Base-by-base conservation (phyloP, 1,284 basidiomycete genomes). In the Ustilago curta region DNA sequence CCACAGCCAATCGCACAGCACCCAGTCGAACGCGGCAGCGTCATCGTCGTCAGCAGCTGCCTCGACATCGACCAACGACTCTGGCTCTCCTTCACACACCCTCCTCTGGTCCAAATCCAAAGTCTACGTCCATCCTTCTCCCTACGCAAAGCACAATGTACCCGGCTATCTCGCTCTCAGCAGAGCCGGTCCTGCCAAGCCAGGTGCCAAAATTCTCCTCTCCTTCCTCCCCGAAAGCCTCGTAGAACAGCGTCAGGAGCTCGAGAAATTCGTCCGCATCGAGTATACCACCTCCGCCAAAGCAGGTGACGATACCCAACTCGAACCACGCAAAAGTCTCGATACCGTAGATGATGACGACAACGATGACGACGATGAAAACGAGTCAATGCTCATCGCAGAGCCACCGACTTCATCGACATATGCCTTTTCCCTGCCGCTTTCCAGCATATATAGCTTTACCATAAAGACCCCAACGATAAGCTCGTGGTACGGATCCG, bases 361-460 rank as follows among this genome's bases (percentile, higher is more conserved):
- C 11, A 52, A 27, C 27, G 7, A 27, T 27, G 58, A n/a, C n/a
- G n/a, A 58, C 11, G 58, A 72, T 19, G 62, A 67, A 25, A 16
- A 42, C 37, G 65, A 70, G 18, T 76, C 67, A 11, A 54, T 67
- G 58, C 68, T 76, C 35, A 78, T 77, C 55, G 63, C 70, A 31
- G 67, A 67, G 47, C 76, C 73, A 14, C 70, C 77, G 27, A 66
- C 76, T 39, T 70, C 77, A 2, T 57, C 77, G 16, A 92, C 92
- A 21, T 97, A 97, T 82, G 94, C 96, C 1, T 98, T 98, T 87
- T 96, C 94, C 18, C 91, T 97, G 0, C 92, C 95, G 2, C 83
- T 99, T 50, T 90, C 91, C 0, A 91, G 91, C 18, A 90, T 98
- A 73, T 97, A 98, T 85, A 96, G 94, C 21, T 88, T 98, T 53